phyloP scores from a whole-genome alignment of 257 asterid species.

The Solanum chilense region DNA sequence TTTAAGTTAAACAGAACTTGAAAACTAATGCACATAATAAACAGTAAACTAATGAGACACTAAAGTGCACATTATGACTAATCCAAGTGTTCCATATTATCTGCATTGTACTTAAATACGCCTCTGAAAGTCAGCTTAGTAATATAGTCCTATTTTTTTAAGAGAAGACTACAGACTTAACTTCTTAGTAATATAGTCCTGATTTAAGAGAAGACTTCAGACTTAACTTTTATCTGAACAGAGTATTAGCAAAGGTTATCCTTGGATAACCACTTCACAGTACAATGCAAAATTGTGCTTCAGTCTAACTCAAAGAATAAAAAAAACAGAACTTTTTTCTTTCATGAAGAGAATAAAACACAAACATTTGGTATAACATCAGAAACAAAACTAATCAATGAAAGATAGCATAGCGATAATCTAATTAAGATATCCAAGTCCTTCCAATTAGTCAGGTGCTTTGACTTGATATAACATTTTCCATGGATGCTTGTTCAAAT shows the following conservation, averaged over 20 bases:
- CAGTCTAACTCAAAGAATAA: neutral
- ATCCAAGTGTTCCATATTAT: neutral
- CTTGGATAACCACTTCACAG: neutral
- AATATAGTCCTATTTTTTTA: neutral
- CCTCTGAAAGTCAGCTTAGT: neutral
- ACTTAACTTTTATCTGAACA: neutral
- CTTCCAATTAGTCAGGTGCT: neutral
- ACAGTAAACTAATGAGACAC: neutral
- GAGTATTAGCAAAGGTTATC: neutral
- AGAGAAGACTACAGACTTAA: neutral
- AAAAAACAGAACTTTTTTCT: neutral
- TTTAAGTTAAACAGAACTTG: neutral
- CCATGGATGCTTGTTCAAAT: neutral
- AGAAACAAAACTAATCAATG: neutral
- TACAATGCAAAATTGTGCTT: neutral
- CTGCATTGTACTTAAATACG: neutral
- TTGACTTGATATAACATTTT: neutral
- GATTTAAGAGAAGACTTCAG: neutral
- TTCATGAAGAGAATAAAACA: neutral
- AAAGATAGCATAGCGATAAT: neutral
- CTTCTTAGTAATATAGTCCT: neutral
- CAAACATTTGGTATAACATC: neutral
- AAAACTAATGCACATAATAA: neutral
- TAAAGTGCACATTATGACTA: neutral
- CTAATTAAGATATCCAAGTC: neutral